Base-by-base conservation (phyloP, 2,329 filamentous ascomycete species). In the Exserohilum turcica region DNA sequence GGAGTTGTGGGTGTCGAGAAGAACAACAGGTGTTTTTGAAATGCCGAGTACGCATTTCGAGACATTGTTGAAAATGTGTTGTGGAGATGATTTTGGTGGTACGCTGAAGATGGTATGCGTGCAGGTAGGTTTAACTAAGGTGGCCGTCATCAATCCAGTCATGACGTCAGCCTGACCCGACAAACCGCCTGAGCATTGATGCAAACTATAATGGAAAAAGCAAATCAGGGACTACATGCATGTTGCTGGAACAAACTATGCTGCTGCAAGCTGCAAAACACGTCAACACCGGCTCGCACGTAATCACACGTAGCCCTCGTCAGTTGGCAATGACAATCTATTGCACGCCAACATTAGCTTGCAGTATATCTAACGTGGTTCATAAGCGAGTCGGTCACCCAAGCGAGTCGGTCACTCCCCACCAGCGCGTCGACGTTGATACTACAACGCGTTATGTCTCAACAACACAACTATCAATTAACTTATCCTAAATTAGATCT, bases 1-100 rank as follows among this genome's bases (percentile, higher is more conserved):
- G 59, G 57, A 10, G 54, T 48, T 10, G 61, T 64, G 5, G 59
- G 59, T 1, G 61, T 66, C 5, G 62, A 63, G 43, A 66, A 65
- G 56, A 65, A 66, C 16, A 57, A 29, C 8, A 66, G 53, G 33
- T 66, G 64, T 24, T 45, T 45, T 36, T 66, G 63, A 33, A 66
- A 66, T 10, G 64, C 54, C 3, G 62, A 59, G 39, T 61, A 63
- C 6, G 43, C 54, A 32, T 28, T 52, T 47, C 45, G 48, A 39
- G 62, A 60, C 64, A 55, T 55, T 13, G 18, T 24, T 5, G 10
- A 8, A 13, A 33, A 6, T 32, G 19, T 8, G 5, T 10, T 16
- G 42, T 28, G 6, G 29, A 21, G 1, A 7, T 6, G 12, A 8
- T 1, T 24, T 12, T 12, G 8, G 18, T 10, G 13, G 18, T 18